A percentile compares a stretch with the other conserved stretches of the same genome.
Evolutionary conservation across 345 rosid genomes (phyloP).

Genomic region (Rhodomyrtus tomentosa): DNA sequence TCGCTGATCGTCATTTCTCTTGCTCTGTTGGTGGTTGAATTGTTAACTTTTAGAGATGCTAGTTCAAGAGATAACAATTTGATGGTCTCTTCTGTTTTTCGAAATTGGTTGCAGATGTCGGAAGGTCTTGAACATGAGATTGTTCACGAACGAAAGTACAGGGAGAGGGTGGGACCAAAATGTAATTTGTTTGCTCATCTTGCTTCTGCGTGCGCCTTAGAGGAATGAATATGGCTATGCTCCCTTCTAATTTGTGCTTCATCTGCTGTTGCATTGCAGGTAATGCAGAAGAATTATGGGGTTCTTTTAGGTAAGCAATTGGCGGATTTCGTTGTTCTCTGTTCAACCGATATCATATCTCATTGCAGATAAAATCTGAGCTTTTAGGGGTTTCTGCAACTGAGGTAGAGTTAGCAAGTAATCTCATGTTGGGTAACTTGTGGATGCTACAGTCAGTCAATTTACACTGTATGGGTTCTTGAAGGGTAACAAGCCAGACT

Average conservation of each 20-base stretch:
- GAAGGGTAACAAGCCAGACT: slow-evolving; percentile 98
- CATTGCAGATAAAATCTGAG: not conserved
- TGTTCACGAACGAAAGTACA: slow-evolving; percentile 66
- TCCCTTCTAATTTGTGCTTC: not conserved
- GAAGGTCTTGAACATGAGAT: slow-evolving; percentile 79
- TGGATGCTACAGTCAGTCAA: slow-evolving; percentile 60
- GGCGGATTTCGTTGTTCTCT: not conserved
- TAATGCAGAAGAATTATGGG: slow-evolving; percentile 66
- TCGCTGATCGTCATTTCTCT: not conserved
- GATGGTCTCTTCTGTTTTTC: not conserved
- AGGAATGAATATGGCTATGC: not conserved
- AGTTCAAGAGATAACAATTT: not conserved
- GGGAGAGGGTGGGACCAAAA: slow-evolving; percentile 87
- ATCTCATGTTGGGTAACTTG: not conserved
- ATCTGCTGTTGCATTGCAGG: slow-evolving; percentile 28
- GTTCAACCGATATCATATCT: not conserved
- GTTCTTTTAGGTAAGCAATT: slow-evolving; percentile 49
- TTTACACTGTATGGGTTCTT: slow-evolving; percentile 79
- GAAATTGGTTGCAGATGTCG: slow-evolving; percentile 41
- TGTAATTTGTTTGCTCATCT: slow-evolving; percentile 18
- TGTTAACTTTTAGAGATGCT: not conserved
- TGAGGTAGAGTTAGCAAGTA: not conserved
- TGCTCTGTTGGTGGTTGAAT: not conserved
- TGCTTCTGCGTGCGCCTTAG: not conserved
- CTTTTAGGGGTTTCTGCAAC: not conserved